These are phyloP conservation scores for Laburnicola sp. DNA, from an alignment of 2,329 filamentous ascomycete species.

Conservation along the genomic window DNA sequence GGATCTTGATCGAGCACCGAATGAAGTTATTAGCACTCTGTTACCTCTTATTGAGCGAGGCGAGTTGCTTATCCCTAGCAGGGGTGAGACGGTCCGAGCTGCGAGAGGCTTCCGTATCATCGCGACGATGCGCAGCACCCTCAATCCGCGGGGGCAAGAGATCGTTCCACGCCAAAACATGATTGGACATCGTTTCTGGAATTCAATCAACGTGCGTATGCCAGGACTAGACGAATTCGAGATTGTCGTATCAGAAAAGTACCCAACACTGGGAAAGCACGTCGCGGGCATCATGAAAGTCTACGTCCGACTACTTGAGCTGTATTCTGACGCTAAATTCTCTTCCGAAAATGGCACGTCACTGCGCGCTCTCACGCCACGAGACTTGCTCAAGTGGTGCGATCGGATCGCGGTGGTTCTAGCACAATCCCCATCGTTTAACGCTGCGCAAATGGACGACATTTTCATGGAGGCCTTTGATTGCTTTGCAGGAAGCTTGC, in stretches of 20 bases:
- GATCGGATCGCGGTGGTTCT: conserved; percentile 72
- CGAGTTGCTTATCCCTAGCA: conserved; percentile 86
- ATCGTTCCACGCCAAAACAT: conserved; percentile 69
- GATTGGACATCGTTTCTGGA: conserved; percentile 86
- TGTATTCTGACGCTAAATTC: conserved; percentile 50
- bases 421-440: conserved; percentile 62
- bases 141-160: conserved; percentile 69
- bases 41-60: conserved; percentile 89
- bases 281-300: conserved; percentile 60
- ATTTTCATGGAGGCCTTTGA: conserved; percentile 95
- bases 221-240: conserved; percentile 71
- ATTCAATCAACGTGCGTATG: conserved; percentile 68
- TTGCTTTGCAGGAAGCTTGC: conserved; percentile 83
- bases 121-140: conserved; percentile 78
- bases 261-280: conserved; percentile 67
- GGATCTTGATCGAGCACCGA: conserved; percentile 91
- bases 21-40: conserved; percentile 90
- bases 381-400: conserved; percentile 92
- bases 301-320: conserved; percentile 51
- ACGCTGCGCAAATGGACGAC: conserved; percentile 72
- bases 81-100: conserved; percentile 82
- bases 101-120: conserved; percentile 86
- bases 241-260: conserved; percentile 70
- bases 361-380: conserved; percentile 66
- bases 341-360: conserved; percentile 58